A percentile compares a stretch with the other conserved stretches of the same genome.
Evolutionary conservation across 129 eudicot species (phyloP).

Genomic region (Lactuca saligna): DNA sequence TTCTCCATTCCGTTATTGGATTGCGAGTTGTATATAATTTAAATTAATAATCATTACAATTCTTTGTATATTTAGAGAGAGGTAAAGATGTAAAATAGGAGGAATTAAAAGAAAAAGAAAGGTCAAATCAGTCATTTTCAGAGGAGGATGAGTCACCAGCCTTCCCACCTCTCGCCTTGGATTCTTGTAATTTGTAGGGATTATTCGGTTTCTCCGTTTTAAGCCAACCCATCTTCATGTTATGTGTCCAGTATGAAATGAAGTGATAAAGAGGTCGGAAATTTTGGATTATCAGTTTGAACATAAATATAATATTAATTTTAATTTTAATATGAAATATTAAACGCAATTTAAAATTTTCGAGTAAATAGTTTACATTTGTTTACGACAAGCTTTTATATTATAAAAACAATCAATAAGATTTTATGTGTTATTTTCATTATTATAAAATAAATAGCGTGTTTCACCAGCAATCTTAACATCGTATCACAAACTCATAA

Average conservation of each 20-base stretch:
- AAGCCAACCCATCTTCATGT: conserved; percentile 17
- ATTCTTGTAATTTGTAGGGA: background rate
- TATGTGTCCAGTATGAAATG: background rate
- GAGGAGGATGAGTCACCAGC: conserved; percentile 39
- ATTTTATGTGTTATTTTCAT: too few species aligned
- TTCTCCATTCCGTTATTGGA: background rate
- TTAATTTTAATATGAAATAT: too few species aligned
- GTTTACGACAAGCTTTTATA: too few species aligned
- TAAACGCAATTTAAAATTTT: too few species aligned
- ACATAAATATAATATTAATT: too few species aligned
- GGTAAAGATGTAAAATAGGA: conserved; percentile 19
- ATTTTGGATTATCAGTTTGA: too few species aligned
- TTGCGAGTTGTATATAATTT: background rate
- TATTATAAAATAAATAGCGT: too few species aligned
- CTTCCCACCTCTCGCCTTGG: conserved; percentile 10
- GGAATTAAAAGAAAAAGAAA: conserved; percentile 12
- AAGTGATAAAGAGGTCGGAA: too few species aligned
- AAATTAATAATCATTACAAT: background rate
- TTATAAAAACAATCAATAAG: too few species aligned
- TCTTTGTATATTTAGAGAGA: background rate
- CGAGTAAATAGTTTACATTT: too few species aligned
- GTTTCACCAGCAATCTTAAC: too few species aligned
- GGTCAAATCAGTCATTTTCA: conserved; percentile 42
- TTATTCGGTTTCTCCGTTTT: conserved; percentile 14
- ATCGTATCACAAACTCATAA: too few species aligned